Evolutionary conservation across 768 basidiomycete genomes (phyloP), one percentile per base, ranked within the genome.

Genomic region (Naganishia friedmannii): DNA sequence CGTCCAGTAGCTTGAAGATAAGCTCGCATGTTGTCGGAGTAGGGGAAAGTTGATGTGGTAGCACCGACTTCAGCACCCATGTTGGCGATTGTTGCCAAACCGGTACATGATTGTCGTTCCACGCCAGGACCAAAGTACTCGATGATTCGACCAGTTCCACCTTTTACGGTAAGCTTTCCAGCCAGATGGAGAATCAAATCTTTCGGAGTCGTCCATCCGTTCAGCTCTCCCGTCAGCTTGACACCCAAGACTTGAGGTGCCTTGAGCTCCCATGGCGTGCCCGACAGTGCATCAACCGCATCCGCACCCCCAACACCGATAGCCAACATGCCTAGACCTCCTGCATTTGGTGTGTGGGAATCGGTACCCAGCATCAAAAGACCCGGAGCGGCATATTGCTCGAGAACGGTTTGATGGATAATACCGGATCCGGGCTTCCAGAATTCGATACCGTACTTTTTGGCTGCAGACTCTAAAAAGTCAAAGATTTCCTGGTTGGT

Each of bases 1-100:
- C 96, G 88, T 58, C 92, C 89, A 10, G 96, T 99, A 23, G 93
- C 93, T 73, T 86, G 84, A 34, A 99, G 87, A 82, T 98, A 99
- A 42, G 87, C 85, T 37, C 88, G 86, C 95, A 98, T 98, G 76
- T 87, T 87, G 21, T 86, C 82, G 19, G 92, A 93, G 82, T 98
- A 99, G 5, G 95, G 94, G 86, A 99, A 99, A 7, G 90, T 92
- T 0, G 94, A 95, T 0, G 96, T 98, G 0, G 96, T 99, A n/a
- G 96, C 96, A 46, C 96, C 96, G n/a, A 98, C 94, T 84, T 99
- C 96, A 15, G 96, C 96, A 63, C 96, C 96, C 96, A 98, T 99
- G 82, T 99, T 98, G 53, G 92, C 90, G 67, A 99, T 90, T 1
- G 96, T 98, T 0, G 95, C 96, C 66, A 96, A 83, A 67, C 93